Conservation (phyloP, 208 protist genomes). For the Wallacemonas sp. region DNA sequence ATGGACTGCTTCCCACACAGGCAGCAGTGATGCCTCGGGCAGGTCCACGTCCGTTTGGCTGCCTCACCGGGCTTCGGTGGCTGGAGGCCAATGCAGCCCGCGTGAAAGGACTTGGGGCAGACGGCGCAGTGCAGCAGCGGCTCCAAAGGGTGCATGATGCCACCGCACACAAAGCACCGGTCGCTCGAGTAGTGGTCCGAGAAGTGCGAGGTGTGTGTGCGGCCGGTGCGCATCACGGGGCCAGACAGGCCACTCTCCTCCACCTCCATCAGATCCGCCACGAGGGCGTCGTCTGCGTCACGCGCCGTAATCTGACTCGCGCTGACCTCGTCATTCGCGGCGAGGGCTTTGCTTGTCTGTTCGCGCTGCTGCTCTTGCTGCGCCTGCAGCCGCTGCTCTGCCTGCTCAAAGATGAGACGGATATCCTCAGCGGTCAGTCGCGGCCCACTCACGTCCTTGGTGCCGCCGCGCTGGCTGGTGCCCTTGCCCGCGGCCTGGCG, state of each 20-base stretch:
- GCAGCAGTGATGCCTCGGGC: conserved; percentile 68
- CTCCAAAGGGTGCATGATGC: conserved; percentile 78
- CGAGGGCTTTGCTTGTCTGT: background rate
- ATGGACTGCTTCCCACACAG: conserved; percentile 60
- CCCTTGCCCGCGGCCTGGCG: background rate
- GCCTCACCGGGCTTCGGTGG: conserved; percentile 30
- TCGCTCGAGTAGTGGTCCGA: conserved; percentile 35
- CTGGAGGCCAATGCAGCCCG: conserved; percentile 60
- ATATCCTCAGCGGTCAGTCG: conserved; percentile 52
- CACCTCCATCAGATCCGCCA: conserved; percentile 49
- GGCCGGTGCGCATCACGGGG: background rate
- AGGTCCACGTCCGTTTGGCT: conserved; percentile 60
- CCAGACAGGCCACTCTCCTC: conserved; percentile 39
- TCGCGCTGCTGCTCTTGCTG: background rate
- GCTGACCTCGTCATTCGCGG: conserved; percentile 1
- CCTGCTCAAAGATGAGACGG: conserved; percentile 43
- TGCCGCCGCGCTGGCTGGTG: background rate
- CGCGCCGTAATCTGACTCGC: background rate
- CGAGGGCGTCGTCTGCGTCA: conserved; percentile 41
- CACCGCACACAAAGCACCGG: conserved; percentile 74
- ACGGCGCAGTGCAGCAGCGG: conserved; percentile 76
- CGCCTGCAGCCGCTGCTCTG: conserved; percentile 22
- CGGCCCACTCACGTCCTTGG: background rate
- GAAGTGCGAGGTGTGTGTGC: background rate
- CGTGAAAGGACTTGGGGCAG: conserved; percentile 88